A percentile compares a stretch with the other conserved stretches of the same genome.
Conservation (phyloP, 176 grass and related monocot genomes). For the Poa pratensis region DNA sequence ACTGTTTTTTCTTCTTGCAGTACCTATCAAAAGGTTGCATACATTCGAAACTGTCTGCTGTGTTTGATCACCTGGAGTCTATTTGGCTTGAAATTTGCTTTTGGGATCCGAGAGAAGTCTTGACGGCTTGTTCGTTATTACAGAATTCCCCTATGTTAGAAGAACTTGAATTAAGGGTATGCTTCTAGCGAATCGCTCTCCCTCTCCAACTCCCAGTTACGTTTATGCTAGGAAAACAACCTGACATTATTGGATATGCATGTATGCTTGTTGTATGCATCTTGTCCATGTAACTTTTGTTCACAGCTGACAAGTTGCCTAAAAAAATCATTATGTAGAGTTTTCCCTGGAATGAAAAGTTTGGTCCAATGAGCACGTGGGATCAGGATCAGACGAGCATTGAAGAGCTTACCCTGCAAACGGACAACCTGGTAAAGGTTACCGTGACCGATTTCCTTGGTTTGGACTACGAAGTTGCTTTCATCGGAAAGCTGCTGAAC, state of each 20-base stretch:
- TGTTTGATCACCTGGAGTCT: background rate
- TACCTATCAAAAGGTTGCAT: background rate
- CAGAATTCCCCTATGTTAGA: background rate
- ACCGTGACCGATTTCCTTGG: background rate
- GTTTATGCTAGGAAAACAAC: background rate
- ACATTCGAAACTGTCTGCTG: background rate
- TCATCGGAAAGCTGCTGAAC: background rate
- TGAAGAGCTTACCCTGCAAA: background rate
- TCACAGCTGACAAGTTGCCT: background rate
- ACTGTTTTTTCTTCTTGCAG: background rate
- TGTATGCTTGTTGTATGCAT: background rate
- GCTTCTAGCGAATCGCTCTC: background rate
- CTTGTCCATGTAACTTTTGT: background rate
- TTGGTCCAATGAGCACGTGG: background rate
- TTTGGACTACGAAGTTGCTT: slow-evolving; percentile 7
- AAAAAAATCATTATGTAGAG: background rate
- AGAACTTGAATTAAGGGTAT: background rate
- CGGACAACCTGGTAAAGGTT: too few relatives aligned
- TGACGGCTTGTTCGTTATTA: background rate
- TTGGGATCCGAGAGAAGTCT: background rate
- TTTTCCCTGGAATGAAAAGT: background rate
- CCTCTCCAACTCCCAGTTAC: background rate
- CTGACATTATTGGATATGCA: background rate
- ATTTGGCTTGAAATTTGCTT: background rate
- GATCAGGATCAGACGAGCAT: background rate